Evolutionary conservation across 768 basidiomycete species (phyloP), one percentile per base, ranked within the genome.

Genomic region (Calocera cornea): DNA sequence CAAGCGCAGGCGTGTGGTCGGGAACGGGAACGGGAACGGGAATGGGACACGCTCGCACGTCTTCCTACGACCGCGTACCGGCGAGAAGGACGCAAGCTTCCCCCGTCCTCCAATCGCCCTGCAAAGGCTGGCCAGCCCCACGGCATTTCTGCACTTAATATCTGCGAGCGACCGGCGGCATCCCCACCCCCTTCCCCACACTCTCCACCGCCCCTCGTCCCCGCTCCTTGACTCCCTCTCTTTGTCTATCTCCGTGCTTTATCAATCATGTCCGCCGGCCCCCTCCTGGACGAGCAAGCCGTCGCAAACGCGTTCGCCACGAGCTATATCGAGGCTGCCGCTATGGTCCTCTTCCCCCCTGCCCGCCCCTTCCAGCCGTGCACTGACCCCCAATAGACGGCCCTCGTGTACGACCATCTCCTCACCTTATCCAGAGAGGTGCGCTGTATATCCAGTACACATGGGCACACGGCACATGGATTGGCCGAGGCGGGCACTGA

Each of bases 271-370:
- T 47, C 36, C 24, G 44, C 44, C 19, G 44, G 7, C 5, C 44
- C 44, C 54, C 31, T 60, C 31, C 54, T 60, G 16, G 54, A 60
- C 31, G 54, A 12, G 31, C 5, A 2, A 3, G 24, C 24, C 27
- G 54, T 60, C 2, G 31, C 27, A 16, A 60, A 60, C 31, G 54
- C 54, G 5, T 60, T 60, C 54, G 54, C 54, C 19, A 60, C 54
- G 31, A 60, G 54, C 31, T 60, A 60, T 27, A 60, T 60, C 31
- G 54, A 60, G 31, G 54, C 54, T 33, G 54, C 54, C 54, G 54
- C 54, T 19, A 60, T 60, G 54, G 54, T 60, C 54, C 19, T 10
- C 7, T 5, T 5, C 27, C 7, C 31, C 24, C 31, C 10, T 31
- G 27, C 54, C 31, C 14, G 14, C 27, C 2, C 7, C 16, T 47